phyloP scores from a whole-genome alignment of 768 basidiomycete genomes.

The Amanita rimosa region DNA sequence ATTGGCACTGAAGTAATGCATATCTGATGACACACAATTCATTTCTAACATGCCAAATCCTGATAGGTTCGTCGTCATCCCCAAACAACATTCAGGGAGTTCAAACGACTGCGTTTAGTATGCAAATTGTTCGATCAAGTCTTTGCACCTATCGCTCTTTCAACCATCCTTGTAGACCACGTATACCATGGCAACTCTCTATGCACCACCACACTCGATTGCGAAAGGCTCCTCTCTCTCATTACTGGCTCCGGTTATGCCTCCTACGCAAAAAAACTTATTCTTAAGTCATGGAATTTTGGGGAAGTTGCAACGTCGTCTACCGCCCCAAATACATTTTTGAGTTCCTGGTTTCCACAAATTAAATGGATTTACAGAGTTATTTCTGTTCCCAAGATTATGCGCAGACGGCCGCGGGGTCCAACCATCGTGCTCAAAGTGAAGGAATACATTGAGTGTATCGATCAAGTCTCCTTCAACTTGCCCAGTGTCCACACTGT shows the following conservation, averaged over 20 bases:
- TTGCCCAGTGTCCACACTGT: not conserved
- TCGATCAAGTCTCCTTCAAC: not conserved
- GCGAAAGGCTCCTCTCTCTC: not conserved
- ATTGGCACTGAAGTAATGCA: too few relatives aligned
- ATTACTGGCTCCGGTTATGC: not conserved
- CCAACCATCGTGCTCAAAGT: too few relatives aligned
- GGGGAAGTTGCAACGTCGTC: not conserved
- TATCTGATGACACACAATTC: too few relatives aligned
- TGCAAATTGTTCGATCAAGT: not conserved
- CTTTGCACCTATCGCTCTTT: not conserved
- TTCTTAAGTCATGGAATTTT: not conserved
- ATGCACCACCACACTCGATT: not conserved
- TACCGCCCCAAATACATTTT: too few relatives aligned
- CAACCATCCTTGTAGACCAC: not conserved
- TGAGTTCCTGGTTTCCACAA: too few relatives aligned
- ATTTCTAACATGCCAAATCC: not conserved
- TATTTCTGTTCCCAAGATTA: too few relatives aligned
- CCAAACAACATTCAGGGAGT: not conserved
- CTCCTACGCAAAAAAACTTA: not conserved
- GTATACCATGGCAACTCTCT: not conserved
- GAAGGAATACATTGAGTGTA: not conserved
- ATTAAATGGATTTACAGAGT: not conserved
- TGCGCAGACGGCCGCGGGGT: not conserved
- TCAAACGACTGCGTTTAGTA: not conserved
- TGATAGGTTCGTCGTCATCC: not conserved